Conservation (phyloP, 75 land plant species). For the Ceratopteris richardii region DNA sequence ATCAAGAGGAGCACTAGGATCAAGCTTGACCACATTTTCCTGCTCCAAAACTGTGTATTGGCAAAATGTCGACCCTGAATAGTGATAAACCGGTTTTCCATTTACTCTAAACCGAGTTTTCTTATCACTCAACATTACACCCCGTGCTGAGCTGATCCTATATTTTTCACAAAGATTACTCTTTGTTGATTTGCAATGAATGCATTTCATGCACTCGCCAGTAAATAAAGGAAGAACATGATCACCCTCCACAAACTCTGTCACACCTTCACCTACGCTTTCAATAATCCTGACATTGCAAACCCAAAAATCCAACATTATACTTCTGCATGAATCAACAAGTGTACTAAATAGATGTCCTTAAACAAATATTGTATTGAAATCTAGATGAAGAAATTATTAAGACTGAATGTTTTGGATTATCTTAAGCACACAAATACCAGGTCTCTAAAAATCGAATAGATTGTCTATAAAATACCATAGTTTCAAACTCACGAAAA, state of each 20-base stretch:
- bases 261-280: slow-evolving; percentile 78
- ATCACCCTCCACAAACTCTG: slow-evolving; percentile 69
- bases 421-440: no score
- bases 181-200: slow-evolving; percentile 53
- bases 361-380: background rate
- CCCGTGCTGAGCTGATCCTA: slow-evolving; percentile 53
- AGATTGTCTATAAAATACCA: no score
- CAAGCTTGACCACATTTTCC: slow-evolving; percentile 73
- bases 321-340: background rate
- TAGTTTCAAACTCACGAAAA: no score
- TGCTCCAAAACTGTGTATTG: slow-evolving; percentile 87
- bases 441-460: no score
- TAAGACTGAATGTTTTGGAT: no score
- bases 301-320: background rate
- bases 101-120: slow-evolving; percentile 63
- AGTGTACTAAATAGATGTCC: background rate
- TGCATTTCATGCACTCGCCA: slow-evolving; percentile 76
- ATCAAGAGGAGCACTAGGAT: slow-evolving; percentile 47
- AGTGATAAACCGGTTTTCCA: slow-evolving; percentile 85
- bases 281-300: slow-evolving; percentile 61
- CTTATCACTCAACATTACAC: slow-evolving; percentile 75
- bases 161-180: slow-evolving; percentile 76
- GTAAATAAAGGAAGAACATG: slow-evolving; percentile 84
- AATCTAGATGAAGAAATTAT: no score
- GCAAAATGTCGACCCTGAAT: slow-evolving; percentile 84